Conservation (phyloP, 2,329 filamentous ascomycete genomes). For the Cladorrhinum sp. region DNA sequence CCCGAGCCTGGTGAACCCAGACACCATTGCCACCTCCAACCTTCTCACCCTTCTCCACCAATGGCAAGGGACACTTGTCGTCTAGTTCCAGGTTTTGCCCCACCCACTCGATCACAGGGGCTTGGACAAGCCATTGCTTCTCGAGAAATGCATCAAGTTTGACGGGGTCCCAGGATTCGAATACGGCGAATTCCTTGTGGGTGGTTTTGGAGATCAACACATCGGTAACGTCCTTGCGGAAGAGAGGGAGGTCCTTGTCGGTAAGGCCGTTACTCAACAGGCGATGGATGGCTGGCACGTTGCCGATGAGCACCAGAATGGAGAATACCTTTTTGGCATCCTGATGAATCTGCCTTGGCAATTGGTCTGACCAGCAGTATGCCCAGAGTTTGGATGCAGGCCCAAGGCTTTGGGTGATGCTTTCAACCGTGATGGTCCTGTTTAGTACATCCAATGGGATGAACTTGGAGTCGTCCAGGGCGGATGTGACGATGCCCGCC, state of each 20-base stretch:
- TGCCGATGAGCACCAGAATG: slow-evolving; percentile 3
- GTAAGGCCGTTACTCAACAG: neutral
- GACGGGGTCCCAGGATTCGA: neutral
- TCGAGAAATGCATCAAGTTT: neutral
- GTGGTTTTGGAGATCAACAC: neutral
- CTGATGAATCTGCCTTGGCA: neutral
- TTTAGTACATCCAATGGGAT: neutral
- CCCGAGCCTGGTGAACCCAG: neutral
- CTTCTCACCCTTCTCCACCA: neutral
- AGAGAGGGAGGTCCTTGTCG: neutral
- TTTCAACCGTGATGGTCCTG: neutral
- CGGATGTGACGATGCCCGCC: neutral
- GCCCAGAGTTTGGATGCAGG: neutral
- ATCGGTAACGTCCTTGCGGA: neutral
- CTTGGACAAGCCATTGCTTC: neutral
- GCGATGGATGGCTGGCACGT: neutral
- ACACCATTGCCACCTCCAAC: neutral
- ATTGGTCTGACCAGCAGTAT: neutral
- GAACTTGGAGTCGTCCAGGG: neutral
- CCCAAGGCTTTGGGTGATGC: neutral
- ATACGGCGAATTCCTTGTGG: neutral
- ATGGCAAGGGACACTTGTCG: neutral
- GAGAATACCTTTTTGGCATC: neutral
- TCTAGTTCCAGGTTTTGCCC: neutral
- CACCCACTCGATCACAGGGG: neutral